phyloP scores from a whole-genome alignment of 179 eudicot genomes.

The Silene coronaria region DNA sequence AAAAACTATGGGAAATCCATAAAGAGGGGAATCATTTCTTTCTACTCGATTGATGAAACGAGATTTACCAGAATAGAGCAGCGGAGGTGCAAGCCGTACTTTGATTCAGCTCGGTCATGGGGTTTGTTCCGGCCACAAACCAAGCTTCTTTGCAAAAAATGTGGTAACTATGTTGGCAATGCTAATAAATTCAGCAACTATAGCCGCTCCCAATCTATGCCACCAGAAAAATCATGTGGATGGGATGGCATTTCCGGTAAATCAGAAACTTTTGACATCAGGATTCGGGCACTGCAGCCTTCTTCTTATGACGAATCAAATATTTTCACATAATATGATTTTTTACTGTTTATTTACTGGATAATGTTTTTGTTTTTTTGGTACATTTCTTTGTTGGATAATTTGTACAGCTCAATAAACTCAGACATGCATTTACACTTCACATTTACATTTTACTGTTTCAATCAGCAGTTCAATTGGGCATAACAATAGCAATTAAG shows the following conservation, averaged over 20 bases:
- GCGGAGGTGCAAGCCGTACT: slow-evolving; percentile 34
- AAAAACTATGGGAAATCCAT: slow-evolving; percentile 34
- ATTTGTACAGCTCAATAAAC: slow-evolving; percentile 7
- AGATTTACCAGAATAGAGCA: slow-evolving; percentile 29
- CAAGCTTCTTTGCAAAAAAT: slow-evolving; percentile 36
- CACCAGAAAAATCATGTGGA: slow-evolving; percentile 9
- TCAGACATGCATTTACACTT: slow-evolving; percentile 2
- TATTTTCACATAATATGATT: slow-evolving; percentile 10
- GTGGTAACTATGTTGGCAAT: slow-evolving; percentile 34
- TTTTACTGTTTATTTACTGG: neutral
- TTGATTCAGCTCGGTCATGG: slow-evolving; percentile 33
- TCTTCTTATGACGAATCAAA: slow-evolving; percentile 26
- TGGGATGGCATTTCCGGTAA: slow-evolving; percentile 30
- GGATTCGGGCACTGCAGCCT: slow-evolving; percentile 38
- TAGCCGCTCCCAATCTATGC: slow-evolving; percentile 17
- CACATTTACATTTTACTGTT: neutral
- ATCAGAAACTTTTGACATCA: slow-evolving; percentile 26
- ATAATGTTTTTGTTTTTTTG: neutral
- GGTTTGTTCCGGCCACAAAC: slow-evolving; percentile 30
- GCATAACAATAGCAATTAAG: neutral
- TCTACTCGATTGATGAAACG: slow-evolving; percentile 38
- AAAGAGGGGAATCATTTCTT: slow-evolving; percentile 37
- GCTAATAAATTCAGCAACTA: slow-evolving; percentile 20
- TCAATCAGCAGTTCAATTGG: neutral
- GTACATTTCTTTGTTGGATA: slow-evolving; percentile 4